Percentiles rank a stretch among this genome's conserved stretches.
phyloP scores from a whole-genome alignment of 2,329 filamentous ascomycete species.

The Rhynchosporium graminicola region DNA sequence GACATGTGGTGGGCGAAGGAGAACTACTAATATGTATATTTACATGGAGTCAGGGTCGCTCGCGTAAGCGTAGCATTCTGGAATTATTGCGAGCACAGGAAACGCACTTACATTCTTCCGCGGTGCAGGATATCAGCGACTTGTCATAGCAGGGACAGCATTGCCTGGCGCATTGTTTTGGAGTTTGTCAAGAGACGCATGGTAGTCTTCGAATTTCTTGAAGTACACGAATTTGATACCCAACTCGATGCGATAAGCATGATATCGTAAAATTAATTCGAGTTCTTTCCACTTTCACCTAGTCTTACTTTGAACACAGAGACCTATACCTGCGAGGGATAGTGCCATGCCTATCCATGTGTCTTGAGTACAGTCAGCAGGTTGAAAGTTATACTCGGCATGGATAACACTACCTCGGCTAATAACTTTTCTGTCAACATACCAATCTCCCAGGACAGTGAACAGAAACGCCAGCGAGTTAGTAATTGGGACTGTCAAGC shows the following conservation, averaged over 20 bases:
- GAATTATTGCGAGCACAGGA: conserved; percentile 23
- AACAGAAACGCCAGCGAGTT: conserved; percentile 96
- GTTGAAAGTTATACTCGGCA: not conserved
- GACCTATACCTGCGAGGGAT: conserved; percentile 75
- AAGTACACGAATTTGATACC: conserved; percentile 20
- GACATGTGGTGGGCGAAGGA: not conserved
- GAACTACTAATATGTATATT: conserved; percentile 15
- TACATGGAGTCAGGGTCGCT: conserved; percentile 19
- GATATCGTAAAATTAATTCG: not conserved
- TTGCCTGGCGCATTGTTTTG: conserved; percentile 25
- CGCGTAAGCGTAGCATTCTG: conserved; percentile 12
- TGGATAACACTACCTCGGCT: conserved; percentile 59
- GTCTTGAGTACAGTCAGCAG: conserved; percentile 50
- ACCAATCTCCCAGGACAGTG: conserved; percentile 93
- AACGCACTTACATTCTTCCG: conserved; percentile 23
- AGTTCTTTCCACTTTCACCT: conserved; percentile 17
- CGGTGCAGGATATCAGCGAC: conserved; percentile 25
- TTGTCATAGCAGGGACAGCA: conserved; percentile 18
- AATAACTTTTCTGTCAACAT: conserved; percentile 88
- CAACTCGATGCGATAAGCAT: conserved; percentile 1
- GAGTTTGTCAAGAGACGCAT: conserved; percentile 3
- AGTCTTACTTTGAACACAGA: conserved; percentile 76
- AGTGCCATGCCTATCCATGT: conserved; percentile 81
- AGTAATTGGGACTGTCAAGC: conserved; percentile 89
- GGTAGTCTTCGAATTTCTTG: conserved; percentile 15